phyloP scores from a whole-genome alignment of 768 basidiomycete species.

The Boletus pseudopeckii region DNA sequence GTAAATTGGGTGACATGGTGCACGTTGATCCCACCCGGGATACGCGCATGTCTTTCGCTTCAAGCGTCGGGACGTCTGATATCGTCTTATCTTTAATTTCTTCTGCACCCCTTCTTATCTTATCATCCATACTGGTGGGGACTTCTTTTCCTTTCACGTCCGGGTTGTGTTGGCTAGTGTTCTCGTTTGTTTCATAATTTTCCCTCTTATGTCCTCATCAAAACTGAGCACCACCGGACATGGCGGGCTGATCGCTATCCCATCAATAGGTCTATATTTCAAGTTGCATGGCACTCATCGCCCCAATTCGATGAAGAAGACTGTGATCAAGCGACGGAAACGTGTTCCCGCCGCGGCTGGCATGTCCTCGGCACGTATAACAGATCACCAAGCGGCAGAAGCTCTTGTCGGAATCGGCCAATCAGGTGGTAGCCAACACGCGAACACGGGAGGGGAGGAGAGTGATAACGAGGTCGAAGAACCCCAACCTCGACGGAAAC shows the following conservation, averaged over 20 bases:
- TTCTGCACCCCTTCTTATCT: slow-evolving; percentile 22
- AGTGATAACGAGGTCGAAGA: slow-evolving; percentile 42
- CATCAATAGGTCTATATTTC: slow-evolving; percentile 82
- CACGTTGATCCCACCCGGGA: slow-evolving; percentile 24
- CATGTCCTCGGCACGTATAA: slow-evolving; percentile 49
- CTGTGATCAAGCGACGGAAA: slow-evolving; percentile 96
- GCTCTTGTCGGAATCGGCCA: slow-evolving; percentile 82
- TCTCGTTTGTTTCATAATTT: neutral
- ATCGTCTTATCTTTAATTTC: slow-evolving; percentile 21
- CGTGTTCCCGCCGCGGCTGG: slow-evolving; percentile 84
- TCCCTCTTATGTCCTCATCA: neutral
- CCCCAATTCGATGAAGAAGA: slow-evolving; percentile 98
- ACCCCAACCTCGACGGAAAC: slow-evolving; percentile 56
- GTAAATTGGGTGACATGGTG: slow-evolving; percentile 17
- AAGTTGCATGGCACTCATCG: slow-evolving; percentile 97
- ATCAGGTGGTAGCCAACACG: slow-evolving; percentile 33
- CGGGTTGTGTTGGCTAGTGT: neutral
- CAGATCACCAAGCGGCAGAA: slow-evolving; percentile 87
- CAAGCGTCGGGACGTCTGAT: slow-evolving; percentile 8
- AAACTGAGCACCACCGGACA: neutral
- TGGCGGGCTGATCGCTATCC: slow-evolving; percentile 14
- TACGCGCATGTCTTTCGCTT: slow-evolving; percentile 20
- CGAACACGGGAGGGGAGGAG: slow-evolving; percentile 37
- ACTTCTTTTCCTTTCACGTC: slow-evolving; percentile 16
- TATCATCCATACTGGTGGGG: slow-evolving; percentile 15